phyloP scores from a whole-genome alignment of 345 rosid genomes.

The Eucalyptus cladocalyx region DNA sequence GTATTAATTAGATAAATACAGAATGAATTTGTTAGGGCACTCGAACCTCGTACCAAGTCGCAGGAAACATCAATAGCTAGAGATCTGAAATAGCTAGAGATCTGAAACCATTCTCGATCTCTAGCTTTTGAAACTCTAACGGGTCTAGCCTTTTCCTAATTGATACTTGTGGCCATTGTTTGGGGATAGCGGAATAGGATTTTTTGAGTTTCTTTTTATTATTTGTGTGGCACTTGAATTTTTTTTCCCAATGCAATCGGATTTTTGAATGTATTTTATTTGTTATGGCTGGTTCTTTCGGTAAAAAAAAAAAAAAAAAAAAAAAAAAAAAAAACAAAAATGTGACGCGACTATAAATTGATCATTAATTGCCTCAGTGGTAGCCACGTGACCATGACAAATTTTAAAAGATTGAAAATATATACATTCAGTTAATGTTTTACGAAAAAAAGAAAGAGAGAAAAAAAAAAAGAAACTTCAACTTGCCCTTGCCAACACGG shows the following conservation, averaged over 20 bases:
- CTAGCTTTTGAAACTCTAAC: neutral
- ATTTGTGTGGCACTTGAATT: neutral
- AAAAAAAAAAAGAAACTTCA: neutral
- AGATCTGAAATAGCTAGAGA: neutral
- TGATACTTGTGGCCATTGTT: neutral
- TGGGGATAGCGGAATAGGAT: neutral
- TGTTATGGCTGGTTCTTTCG: neutral
- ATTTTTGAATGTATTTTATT: neutral
- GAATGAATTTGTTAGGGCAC: neutral
- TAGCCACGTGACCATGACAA: neutral
- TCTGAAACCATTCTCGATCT: neutral
- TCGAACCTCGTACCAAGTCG: neutral
- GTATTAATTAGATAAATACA: neutral
- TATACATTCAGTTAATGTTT: neutral
- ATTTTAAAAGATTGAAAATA: neutral
- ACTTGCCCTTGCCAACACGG: neutral
- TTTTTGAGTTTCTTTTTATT: neutral
- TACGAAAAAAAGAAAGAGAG: neutral
- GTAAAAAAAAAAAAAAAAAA: neutral
- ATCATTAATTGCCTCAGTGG: neutral
- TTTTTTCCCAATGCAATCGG: neutral
- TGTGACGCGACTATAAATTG: neutral
- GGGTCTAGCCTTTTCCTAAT: neutral
- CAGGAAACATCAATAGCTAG: neutral
- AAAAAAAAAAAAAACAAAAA: neutral